phyloP scores from a whole-genome alignment of 164 flowering plant genomes.

The Aristolochia contorta region DNA sequence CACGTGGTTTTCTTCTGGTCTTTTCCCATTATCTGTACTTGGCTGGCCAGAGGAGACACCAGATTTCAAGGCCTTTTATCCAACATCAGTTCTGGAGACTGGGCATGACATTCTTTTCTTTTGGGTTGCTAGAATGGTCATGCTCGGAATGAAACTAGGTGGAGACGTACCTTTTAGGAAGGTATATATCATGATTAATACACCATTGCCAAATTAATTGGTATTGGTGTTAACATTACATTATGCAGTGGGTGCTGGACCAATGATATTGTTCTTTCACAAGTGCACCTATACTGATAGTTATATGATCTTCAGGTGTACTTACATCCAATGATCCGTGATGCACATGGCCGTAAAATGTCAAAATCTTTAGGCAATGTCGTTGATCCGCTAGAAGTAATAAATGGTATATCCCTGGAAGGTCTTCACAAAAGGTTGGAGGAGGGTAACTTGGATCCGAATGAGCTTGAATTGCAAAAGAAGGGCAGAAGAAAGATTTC shows the following conservation, averaged over 20 bases:
- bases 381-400: constrained; percentile 91
- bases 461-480: constrained; percentile 51
- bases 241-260: neutral
- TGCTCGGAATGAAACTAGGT: constrained; percentile 76
- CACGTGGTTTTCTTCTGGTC: constrained; percentile 94
- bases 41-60: constrained; percentile 93
- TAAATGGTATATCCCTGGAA: constrained; percentile 72
- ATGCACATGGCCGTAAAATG: constrained; percentile 99
- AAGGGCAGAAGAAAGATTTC: constrained; percentile 77
- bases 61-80: constrained; percentile 81
- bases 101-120: constrained; percentile 96
- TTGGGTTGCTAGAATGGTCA: constrained; percentile 99
- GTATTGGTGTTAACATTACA: neutral
- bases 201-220: neutral
- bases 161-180: constrained; percentile 93
- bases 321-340: constrained; percentile 96
- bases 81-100: constrained; percentile 91
- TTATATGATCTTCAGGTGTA: constrained; percentile 48
- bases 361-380: constrained; percentile 99
- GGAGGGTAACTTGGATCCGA: constrained; percentile 79
- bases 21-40: constrained; percentile 82
- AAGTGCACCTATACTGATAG: neutral
- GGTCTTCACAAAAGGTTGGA: constrained; percentile 81
- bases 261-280: neutral
- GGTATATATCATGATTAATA: constrained; percentile 24